phyloP scores from a whole-genome alignment of 2,329 filamentous ascomycete genomes.

The Ophiostoma sp. region DNA sequence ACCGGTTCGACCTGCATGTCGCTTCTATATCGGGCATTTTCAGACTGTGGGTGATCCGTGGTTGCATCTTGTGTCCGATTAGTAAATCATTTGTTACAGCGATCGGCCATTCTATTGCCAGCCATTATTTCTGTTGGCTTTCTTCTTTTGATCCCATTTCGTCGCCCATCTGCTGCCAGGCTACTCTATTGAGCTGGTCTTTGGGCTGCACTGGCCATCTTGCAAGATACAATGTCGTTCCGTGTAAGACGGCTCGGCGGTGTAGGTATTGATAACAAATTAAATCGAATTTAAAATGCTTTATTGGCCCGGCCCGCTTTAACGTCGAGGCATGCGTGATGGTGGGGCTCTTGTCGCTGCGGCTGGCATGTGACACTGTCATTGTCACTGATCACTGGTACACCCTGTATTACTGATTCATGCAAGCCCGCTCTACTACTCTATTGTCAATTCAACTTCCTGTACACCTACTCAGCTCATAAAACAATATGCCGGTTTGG shows the following conservation, averaged over 20 bases:
- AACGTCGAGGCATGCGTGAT: background rate
- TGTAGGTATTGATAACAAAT: background rate
- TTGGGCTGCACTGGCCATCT: background rate
- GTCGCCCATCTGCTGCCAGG: background rate
- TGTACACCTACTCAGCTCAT: background rate
- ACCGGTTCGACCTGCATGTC: background rate
- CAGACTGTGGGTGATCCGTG: background rate
- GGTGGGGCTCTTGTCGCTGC: background rate
- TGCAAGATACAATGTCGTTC: background rate
- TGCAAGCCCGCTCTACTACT: background rate
- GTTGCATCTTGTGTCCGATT: background rate
- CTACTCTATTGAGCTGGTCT: background rate
- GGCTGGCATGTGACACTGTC: background rate
- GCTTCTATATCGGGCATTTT: background rate
- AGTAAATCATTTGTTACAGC: background rate
- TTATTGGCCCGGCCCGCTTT: background rate
- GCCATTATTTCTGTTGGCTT: background rate
- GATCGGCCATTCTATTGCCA: background rate
- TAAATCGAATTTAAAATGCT: background rate
- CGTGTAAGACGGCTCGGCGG: background rate
- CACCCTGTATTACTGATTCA: background rate
- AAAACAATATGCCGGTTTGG: conserved; percentile 23
- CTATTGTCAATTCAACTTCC: background rate
- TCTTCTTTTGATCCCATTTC: background rate
- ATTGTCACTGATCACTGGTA: background rate